Percentiles rank a stretch among this genome's conserved stretches.
Evolutionary conservation across 176 grass and related monocot genomes (phyloP).

Genomic region (Paspalum vaginatum): DNA sequence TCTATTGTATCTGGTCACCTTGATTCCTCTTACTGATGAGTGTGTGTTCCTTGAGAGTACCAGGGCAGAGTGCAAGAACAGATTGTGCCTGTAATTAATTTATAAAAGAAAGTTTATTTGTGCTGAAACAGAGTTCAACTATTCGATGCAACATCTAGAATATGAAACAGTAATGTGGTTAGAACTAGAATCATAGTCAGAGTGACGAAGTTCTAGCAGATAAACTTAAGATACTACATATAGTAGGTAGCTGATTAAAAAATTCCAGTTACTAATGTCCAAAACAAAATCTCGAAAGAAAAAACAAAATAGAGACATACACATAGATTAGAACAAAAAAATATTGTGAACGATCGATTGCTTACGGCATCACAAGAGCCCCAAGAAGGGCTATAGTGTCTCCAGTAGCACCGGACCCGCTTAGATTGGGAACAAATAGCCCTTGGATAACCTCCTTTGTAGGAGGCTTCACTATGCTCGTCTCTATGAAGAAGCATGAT

Average conservation of each 20-base stretch:
- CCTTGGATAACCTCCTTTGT: conserved; percentile 65
- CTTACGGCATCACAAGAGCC: conserved; percentile 91
- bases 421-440: conserved; percentile 70
- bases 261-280: not conserved
- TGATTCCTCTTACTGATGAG: conserved; percentile 76
- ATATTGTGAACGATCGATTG: not conserved
- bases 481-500: conserved; percentile 71
- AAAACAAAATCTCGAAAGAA: not conserved
- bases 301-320: not conserved
- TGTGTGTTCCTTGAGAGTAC: conserved; percentile 84
- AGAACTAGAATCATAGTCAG: not conserved
- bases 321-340: not conserved
- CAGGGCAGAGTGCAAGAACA: conserved; percentile 89
- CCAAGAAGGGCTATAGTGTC: conserved; percentile 81
- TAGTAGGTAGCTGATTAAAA: not conserved
- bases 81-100: conserved; percentile 64
- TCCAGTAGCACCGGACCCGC: conserved; percentile 47
- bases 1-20: conserved; percentile 40
- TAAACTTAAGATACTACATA: not conserved
- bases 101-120: not conserved
- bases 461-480: conserved; percentile 74
- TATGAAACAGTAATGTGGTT: not conserved
- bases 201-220: not conserved
- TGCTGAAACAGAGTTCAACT: not conserved
- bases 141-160: not conserved